Evolutionary conservation across 306 rosid genomes (phyloP).

Genomic region (Alnus glutinosa): DNA sequence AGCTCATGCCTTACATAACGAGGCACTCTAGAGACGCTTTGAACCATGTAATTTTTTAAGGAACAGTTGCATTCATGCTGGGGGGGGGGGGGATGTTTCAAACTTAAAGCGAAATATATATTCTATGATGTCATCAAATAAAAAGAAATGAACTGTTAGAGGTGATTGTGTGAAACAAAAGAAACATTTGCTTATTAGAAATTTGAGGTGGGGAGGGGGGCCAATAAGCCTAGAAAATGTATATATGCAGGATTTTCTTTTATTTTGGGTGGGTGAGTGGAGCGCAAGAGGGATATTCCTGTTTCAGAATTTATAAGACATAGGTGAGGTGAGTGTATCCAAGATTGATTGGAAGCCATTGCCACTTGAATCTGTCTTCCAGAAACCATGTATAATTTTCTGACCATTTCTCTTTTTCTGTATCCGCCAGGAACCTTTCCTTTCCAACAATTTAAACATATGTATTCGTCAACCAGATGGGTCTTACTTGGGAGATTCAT

Average conservation of each 20-base stretch:
- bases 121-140: too few relatives aligned
- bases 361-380: neutral
- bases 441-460: constrained; percentile 84
- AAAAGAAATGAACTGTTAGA: neutral
- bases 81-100: neutral
- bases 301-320: neutral
- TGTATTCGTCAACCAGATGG: constrained; percentile 94
- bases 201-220: neutral
- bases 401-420: constrained; percentile 31
- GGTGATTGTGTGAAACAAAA: neutral
- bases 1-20: neutral
- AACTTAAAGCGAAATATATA: too few relatives aligned
- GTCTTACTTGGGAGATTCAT: constrained; percentile 63
- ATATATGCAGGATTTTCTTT: neutral
- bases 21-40: neutral
- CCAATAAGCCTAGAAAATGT: neutral
- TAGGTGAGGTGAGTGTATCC: neutral
- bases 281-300: neutral
- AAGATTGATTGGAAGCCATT: neutral
- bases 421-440: constrained; percentile 60
- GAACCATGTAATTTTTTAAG: neutral
- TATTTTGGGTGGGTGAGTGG: neutral
- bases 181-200: neutral
- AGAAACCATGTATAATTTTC: neutral
- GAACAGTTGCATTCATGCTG: neutral